phyloP scores from a whole-genome alignment of 257 asterid genomes.

The Nemophila menziesii region DNA sequence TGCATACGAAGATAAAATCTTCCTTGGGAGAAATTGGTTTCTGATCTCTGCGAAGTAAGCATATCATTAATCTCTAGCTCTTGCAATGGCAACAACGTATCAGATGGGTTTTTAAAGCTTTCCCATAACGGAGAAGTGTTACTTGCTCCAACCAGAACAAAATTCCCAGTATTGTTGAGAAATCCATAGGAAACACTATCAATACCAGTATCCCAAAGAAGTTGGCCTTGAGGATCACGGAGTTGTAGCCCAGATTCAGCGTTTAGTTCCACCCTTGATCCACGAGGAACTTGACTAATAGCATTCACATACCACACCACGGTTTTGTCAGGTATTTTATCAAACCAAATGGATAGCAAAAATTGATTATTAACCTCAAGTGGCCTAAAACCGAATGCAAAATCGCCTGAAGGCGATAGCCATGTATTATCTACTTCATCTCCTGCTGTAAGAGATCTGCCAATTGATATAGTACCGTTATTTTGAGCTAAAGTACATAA shows the following conservation, averaged over 20 bases:
- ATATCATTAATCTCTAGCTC: slow-evolving; percentile 3
- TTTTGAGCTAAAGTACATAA: slow-evolving; percentile 19
- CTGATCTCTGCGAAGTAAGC: slow-evolving; percentile 10
- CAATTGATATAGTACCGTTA: slow-evolving; percentile 13
- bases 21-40: slow-evolving; percentile 24
- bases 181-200: slow-evolving; percentile 18
- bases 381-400: slow-evolving; percentile 45
- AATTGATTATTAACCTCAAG: slow-evolving; percentile 17
- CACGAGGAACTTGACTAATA: slow-evolving; percentile 26
- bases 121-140: slow-evolving; percentile 33
- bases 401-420: slow-evolving; percentile 47
- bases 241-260: slow-evolving; percentile 26
- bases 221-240: slow-evolving; percentile 20
- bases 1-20: slow-evolving; percentile 34
- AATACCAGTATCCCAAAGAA: slow-evolving; percentile 12
- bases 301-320: slow-evolving; percentile 33
- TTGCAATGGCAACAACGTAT: slow-evolving; percentile 27
- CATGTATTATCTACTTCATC: slow-evolving; percentile 22
- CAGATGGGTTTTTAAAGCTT: slow-evolving; percentile 28
- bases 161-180: slow-evolving; percentile 50
- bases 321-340: slow-evolving; percentile 26
- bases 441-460: slow-evolving; percentile 24
- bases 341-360: slow-evolving; percentile 50
- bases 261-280: slow-evolving; percentile 27
- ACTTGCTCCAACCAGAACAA: slow-evolving; percentile 17